Conservation (phyloP, 768 basidiomycete genomes). For the Auricularia sp. region DNA sequence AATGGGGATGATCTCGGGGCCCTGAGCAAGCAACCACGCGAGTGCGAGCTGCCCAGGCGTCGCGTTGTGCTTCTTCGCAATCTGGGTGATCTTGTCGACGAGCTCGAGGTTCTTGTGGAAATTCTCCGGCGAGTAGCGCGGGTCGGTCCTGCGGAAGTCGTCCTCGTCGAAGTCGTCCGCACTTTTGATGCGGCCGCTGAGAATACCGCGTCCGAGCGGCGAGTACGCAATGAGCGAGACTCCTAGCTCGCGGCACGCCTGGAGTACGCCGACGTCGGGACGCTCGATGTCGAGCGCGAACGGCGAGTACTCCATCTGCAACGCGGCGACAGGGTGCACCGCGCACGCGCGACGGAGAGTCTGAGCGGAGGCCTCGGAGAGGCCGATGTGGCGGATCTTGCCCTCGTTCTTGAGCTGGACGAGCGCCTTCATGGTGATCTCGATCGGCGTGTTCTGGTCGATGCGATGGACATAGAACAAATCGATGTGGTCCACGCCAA, state of each 20-base stretch:
- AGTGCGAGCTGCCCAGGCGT: constrained; percentile 20
- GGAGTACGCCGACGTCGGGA: constrained; percentile 16
- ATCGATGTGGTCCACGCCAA: constrained; percentile 12
- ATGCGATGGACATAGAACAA: constrained; percentile 12
- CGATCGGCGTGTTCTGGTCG: constrained; percentile 15
- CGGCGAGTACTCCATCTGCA: constrained; percentile 17
- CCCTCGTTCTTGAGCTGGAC: constrained; percentile 12
- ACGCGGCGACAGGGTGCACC: constrained; percentile 10
- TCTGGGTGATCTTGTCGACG: constrained; percentile 21
- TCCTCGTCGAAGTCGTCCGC: constrained; percentile 18
- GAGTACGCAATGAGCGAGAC: constrained; percentile 24
- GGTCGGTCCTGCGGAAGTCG: constrained; percentile 20
- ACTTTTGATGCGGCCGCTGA: constrained; percentile 20
- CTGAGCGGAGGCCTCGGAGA: constrained; percentile 10
- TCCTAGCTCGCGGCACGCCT: constrained; percentile 20
- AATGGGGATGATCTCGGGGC: constrained; percentile 18
- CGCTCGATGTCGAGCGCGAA: constrained; percentile 9
- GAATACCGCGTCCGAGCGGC: constrained; percentile 27
- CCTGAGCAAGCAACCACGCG: constrained; percentile 24
- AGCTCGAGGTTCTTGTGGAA: constrained; percentile 25
- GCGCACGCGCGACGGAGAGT: constrained; percentile 11
- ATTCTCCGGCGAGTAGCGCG: constrained; percentile 23
- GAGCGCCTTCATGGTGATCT: constrained; percentile 12
- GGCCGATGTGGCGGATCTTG: constrained; percentile 12
- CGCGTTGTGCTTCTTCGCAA: constrained; percentile 23